Base-by-base conservation (phyloP, 208 protist species). In the Leishmania gerbilli region DNA sequence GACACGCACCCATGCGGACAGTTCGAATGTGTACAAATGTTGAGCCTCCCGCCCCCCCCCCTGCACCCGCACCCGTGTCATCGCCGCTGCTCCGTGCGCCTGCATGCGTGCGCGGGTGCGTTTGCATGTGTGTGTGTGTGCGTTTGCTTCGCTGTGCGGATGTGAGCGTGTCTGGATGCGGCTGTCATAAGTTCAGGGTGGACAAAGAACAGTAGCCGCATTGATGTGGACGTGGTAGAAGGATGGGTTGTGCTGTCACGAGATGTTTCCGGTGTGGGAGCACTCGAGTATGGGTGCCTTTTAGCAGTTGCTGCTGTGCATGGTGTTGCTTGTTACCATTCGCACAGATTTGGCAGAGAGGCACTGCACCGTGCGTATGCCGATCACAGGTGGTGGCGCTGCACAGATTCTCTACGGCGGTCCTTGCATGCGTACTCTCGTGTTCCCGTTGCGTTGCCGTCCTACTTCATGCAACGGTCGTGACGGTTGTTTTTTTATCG, bases 11-110 rank as follows among this genome's bases (percentile, higher is more conserved):
- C 69, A 53, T 74, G 69, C 69, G 47, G 69, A 74, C 69, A 74
- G 11, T 74, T 74, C 27, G 69, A 74, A 74, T 74, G 69, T 74
- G 69, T 74, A 74, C 69, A 74, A 74, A 74, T 74, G 45, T 74
- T 74, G 69, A 74, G 69, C 69, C 69, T 74, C 69, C 69, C 11
- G 24, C 45, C 6, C 13, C 60, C 27, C 34, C 34, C 34, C 34
- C 34, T 1, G 34, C 1, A 37, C 34, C 34, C 60, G 15, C 19
- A 2, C 60, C 31, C 31, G 37, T 45, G 64, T 21, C 64, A 24
- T 3, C 64, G 64, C 37, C 64, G 21, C 37, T 15, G 64, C 24
- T 13, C 31, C 37, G 37, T 49, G 60, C 60, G 11, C 60, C 60
- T 11, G 37, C 67, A 42, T 34, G 40, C 67, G 67, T 24, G 67